Evolutionary conservation across 177 flowering plant genomes (phyloP).

Genomic region (Vitis hybrid): DNA sequence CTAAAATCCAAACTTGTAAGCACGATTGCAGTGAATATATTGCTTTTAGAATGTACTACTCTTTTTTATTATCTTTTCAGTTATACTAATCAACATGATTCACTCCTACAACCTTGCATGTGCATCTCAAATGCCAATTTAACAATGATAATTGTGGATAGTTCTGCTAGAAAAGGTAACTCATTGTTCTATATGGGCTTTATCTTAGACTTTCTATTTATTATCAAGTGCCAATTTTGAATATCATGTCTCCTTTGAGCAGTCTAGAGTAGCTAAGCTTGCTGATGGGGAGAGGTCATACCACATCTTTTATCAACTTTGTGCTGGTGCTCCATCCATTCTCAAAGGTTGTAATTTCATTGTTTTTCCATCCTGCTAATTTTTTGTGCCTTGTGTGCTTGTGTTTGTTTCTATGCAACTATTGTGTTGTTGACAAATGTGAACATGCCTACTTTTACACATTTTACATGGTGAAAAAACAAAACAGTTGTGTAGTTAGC

Average conservation of each 20-base stretch:
- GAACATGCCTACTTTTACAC: too few relatives aligned
- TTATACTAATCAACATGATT: slow-evolving; percentile 26
- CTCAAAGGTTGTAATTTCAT: slow-evolving; percentile 59
- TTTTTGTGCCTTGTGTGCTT: neutral
- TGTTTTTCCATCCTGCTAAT: neutral
- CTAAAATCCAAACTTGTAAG: slow-evolving; percentile 89
- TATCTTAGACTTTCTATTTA: neutral
- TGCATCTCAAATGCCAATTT: slow-evolving; percentile 13
- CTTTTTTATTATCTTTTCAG: neutral
- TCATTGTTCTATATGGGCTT: slow-evolving; percentile 7
- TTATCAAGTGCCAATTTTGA: slow-evolving; percentile 9
- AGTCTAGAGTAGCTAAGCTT: slow-evolving; percentile 91
- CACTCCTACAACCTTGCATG: slow-evolving; percentile 11
- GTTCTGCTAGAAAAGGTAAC: slow-evolving; percentile 92
- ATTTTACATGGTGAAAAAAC: too few relatives aligned
- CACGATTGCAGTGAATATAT: slow-evolving; percentile 1
- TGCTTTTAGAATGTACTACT: neutral
- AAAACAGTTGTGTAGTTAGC: too few relatives aligned
- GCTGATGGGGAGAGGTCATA: slow-evolving; percentile 83
- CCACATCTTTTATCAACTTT: slow-evolving; percentile 93
- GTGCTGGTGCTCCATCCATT: slow-evolving; percentile 80
- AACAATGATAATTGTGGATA: slow-evolving; percentile 23
- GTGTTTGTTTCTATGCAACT: neutral
- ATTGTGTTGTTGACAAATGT: neutral
- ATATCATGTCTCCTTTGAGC: slow-evolving; percentile 22